phyloP scores from a whole-genome alignment of 352 stramenopile genomes.

The Phytopythium vexans region DNA sequence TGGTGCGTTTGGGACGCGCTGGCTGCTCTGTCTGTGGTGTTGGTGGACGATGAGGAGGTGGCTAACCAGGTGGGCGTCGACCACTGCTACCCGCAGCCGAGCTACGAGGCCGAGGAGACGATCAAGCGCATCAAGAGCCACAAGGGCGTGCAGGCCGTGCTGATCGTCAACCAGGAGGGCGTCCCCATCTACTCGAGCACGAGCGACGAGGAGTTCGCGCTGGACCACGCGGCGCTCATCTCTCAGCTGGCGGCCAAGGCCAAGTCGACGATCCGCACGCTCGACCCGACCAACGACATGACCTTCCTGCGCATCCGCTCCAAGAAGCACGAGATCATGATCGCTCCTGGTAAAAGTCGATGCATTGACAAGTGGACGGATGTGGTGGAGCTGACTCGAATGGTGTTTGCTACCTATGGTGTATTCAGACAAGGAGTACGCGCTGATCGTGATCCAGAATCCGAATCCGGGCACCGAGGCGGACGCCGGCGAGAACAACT shows the following conservation, averaged over 20 bases:
- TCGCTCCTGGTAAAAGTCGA: constrained; percentile 52
- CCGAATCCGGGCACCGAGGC: constrained; percentile 58
- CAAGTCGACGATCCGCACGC: constrained; percentile 87
- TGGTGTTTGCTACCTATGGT: constrained; percentile 10
- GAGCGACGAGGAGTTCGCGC: constrained; percentile 85
- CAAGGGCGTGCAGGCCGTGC: constrained; percentile 91
- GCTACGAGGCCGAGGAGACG: constrained; percentile 93
- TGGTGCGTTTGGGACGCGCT: too few relatives aligned
- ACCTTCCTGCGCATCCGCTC: constrained; percentile 93
- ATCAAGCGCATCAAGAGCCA: constrained; percentile 93
- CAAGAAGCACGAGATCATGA: constrained; percentile 95
- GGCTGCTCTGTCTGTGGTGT: too few relatives aligned
- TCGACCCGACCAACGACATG: constrained; percentile 92
- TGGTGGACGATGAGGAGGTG: too few relatives aligned
- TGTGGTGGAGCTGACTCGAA: background rate
- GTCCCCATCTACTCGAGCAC: constrained; percentile 92
- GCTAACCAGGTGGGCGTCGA: too few relatives aligned
- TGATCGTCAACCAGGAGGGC: constrained; percentile 93
- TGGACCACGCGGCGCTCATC: constrained; percentile 84
- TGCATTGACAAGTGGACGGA: background rate
- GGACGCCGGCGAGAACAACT: constrained; percentile 25
- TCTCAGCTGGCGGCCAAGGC: constrained; percentile 89
- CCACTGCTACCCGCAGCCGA: constrained; percentile 28
- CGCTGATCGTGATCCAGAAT: constrained; percentile 93
- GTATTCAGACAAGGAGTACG: constrained; percentile 87